phyloP scores from a whole-genome alignment of 2,329 filamentous ascomycete genomes.

The Aureobasidium sp. region DNA sequence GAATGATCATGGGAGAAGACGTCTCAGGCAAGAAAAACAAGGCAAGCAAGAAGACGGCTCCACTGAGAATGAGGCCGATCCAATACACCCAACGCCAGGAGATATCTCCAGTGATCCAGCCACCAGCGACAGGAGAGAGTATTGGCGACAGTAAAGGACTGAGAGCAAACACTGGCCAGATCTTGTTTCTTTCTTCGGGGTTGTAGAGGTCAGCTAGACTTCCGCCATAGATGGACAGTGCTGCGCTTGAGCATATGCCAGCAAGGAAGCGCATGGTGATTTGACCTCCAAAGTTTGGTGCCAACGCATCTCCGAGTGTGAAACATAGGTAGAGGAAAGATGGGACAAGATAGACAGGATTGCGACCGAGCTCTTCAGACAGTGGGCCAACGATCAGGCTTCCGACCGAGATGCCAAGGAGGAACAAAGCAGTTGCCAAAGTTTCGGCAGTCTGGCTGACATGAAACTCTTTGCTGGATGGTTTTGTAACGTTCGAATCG shows the following conservation, averaged over 20 bases:
- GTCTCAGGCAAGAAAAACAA: slow-evolving; percentile 42
- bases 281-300: slow-evolving; percentile 16
- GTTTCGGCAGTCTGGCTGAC: slow-evolving; percentile 3
- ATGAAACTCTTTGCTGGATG: not conserved
- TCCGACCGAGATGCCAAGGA: not conserved
- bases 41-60: slow-evolving; percentile 12
- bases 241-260: slow-evolving; percentile 15
- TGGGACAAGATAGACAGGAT: slow-evolving; percentile 4
- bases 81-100: slow-evolving; percentile 33
- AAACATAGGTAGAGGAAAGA: not conserved
- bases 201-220: slow-evolving; percentile 18
- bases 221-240: slow-evolving; percentile 18
- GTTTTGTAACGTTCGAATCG: not conserved
- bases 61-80: slow-evolving; percentile 21
- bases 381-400: not conserved
- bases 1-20: slow-evolving; percentile 31
- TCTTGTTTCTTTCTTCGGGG: slow-evolving; percentile 5
- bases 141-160: slow-evolving; percentile 14
- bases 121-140: slow-evolving; percentile 18
- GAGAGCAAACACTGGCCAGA: slow-evolving; percentile 18
- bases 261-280: slow-evolving; percentile 18
- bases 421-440: slow-evolving; percentile 2
- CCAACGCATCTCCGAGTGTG: slow-evolving; percentile 13
- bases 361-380: slow-evolving; percentile 8
- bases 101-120: slow-evolving; percentile 17